Base-by-base conservation (phyloP, 768 basidiomycete genomes). In the Serpula lacrymans region DNA sequence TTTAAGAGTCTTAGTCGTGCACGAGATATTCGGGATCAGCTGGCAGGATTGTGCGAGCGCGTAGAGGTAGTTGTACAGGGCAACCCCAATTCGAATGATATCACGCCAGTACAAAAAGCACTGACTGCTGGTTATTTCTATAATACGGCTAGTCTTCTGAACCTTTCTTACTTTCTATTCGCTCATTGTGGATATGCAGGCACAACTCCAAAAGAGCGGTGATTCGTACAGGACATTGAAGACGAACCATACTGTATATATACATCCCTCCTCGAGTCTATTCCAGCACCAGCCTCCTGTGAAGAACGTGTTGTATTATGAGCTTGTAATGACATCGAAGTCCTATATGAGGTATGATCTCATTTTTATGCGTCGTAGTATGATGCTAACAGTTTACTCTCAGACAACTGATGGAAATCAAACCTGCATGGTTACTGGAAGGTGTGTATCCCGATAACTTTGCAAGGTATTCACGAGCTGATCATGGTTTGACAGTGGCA, bases 321-420 rank as follows among this genome's bases (percentile, higher is more conserved):
- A 98, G 62, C 78, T 99, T 17, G 95, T 99, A 17, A 86, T 95
- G 77, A 99, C 96, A 6, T 85, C 85, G 27, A 97, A 98, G 65
- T 97, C 96, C 23, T 99, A 96, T 57, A 87, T 97, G 78, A 75
- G 90, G 74, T 80, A 36, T 10, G 74, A 63, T 9, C 12, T 38
- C 46, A 14, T 28, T 41, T 28, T 47, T 18, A 22, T 38, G 9
- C 12, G 16, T 22, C 22, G 1, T 10, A 23, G 26, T 39, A 27
- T 18, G 6, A 35, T 41, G 24, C 34, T 42, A 24, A 46, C 16
- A 26, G 6, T 16, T 30, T 22, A 4, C 17, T 13, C 30, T 34
- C 48, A 84, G 89, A 47, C 94, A 97, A 72, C 77, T 93, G 27
- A 97, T 98, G 93, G 96, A 98, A 54, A 97, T 98, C 58, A 97